A percentile compares a stretch with the other conserved stretches of the same genome.
Conservation (phyloP, 148 eudicot species). For the Pouteria glomerata region DNA sequence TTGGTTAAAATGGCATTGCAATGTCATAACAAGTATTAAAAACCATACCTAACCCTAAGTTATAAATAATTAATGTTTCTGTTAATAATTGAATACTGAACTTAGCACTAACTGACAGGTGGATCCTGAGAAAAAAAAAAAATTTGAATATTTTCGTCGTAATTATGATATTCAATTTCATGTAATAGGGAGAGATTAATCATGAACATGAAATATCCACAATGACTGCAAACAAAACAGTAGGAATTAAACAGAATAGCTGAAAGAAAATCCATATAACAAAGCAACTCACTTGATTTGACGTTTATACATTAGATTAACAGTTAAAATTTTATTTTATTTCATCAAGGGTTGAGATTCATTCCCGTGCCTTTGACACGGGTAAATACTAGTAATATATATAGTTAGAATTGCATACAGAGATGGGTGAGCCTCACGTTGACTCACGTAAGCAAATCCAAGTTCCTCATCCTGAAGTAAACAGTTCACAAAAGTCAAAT, state of each 20-base stretch:
- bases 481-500: constrained; percentile 15
- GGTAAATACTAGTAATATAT: too few species aligned
- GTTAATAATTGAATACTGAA: neutral
- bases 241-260: constrained; percentile 4
- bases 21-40: neutral
- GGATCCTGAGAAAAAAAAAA: too few species aligned
- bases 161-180: neutral
- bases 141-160: neutral
- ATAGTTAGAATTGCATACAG: constrained; percentile 42
- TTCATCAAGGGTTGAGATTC: too few species aligned
- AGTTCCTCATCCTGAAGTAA: constrained; percentile 64
- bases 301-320: too few species aligned
- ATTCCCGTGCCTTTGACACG: too few species aligned
- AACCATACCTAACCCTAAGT: neutral
- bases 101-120: too few species aligned
- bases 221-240: neutral
- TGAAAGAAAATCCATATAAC: constrained; percentile 11
- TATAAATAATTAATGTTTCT: neutral
- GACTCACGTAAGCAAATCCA: constrained; percentile 89
- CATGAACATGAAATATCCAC: neutral
- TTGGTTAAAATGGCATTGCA: too few species aligned
- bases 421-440: constrained; percentile 88
- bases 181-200: too few species aligned
- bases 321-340: too few species aligned
- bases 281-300: too few species aligned